A percentile compares a stretch with the other conserved stretches of the same genome.
Conservation (phyloP, 1,284 basidiomycete genomes). For the Puccinia horiana region DNA sequence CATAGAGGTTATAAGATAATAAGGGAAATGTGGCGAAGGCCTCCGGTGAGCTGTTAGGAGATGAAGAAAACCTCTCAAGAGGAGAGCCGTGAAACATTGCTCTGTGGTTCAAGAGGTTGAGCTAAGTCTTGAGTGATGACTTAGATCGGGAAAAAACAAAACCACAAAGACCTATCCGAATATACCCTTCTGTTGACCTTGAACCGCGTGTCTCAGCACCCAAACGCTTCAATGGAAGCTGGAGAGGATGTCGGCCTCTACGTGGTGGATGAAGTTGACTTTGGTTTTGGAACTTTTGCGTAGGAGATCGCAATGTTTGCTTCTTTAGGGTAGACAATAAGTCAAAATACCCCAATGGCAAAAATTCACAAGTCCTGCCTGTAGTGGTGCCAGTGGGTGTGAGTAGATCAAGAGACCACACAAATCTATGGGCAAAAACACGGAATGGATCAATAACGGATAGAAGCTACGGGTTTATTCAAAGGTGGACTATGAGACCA, state of each 20-base stretch:
- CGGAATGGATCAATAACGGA: not conserved
- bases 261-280: not conserved
- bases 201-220: constrained; percentile 14
- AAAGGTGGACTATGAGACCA: constrained; percentile 8
- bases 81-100: constrained; percentile 84
- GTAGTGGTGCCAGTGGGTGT: not conserved
- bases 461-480: not conserved
- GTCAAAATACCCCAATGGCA: constrained; percentile 1
- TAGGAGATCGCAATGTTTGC: not conserved
- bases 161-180: constrained; percentile 24
- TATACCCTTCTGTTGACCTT: constrained; percentile 21
- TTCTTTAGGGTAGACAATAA: constrained; percentile 2
- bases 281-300: not conserved
- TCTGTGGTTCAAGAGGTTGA: constrained; percentile 59
- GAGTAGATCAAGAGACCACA: constrained; percentile 1
- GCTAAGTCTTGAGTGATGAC: not conserved
- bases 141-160: constrained; percentile 26
- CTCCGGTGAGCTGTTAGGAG: not conserved
- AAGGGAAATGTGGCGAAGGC: constrained; percentile 1
- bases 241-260: not conserved
- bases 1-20: not conserved
- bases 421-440: not conserved
- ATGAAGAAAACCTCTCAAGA: constrained; percentile 61
- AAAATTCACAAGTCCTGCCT: not conserved
- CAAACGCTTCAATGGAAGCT: constrained; percentile 30